Percentiles rank a stretch among this genome's conserved stretches.
Evolutionary conservation across 495 filamentous ascomycete species (phyloP).

Genomic region (Xylaria castorea): DNA sequence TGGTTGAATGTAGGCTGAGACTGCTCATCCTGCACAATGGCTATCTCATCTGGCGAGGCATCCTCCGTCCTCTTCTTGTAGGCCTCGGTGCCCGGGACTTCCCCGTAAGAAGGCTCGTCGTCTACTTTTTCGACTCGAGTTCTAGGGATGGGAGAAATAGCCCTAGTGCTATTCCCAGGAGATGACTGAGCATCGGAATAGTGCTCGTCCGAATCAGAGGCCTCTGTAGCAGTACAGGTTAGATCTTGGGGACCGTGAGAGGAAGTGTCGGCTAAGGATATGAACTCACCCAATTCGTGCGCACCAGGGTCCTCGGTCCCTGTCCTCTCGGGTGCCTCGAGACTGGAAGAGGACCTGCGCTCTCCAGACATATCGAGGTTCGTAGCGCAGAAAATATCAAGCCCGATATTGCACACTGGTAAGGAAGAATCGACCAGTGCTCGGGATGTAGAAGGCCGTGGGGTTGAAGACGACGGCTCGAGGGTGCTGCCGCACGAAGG

Average conservation of each 20-base stretch:
- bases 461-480: not conserved
- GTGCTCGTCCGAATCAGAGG: conserved; percentile 82
- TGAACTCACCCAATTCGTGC: conserved; percentile 74
- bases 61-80: conserved; percentile 78
- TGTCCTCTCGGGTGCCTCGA: conserved; percentile 70
- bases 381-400: not conserved
- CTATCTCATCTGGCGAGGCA: conserved; percentile 78
- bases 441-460: not conserved
- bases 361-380: conserved; percentile 44
- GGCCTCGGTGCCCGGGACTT: conserved; percentile 84
- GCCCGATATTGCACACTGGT: not conserved
- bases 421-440: conserved; percentile 6
- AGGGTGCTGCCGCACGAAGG: conserved; percentile 9
- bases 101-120: conserved; percentile 74
- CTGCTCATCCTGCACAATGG: conserved; percentile 54
- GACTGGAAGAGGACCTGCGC: conserved; percentile 46
- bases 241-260: not conserved
- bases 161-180: conserved; percentile 58
- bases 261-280: not conserved
- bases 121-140: conserved; percentile 83
- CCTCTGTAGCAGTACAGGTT: conserved; percentile 46
- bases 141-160: conserved; percentile 71
- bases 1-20: conserved; percentile 48
- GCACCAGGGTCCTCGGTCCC: conserved; percentile 80
- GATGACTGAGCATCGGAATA: conserved; percentile 90